A percentile compares a stretch with the other conserved stretches of the same genome.
Conservation (phyloP, 73 alveolate genomes). For the Paramecium bursaria region DNA sequence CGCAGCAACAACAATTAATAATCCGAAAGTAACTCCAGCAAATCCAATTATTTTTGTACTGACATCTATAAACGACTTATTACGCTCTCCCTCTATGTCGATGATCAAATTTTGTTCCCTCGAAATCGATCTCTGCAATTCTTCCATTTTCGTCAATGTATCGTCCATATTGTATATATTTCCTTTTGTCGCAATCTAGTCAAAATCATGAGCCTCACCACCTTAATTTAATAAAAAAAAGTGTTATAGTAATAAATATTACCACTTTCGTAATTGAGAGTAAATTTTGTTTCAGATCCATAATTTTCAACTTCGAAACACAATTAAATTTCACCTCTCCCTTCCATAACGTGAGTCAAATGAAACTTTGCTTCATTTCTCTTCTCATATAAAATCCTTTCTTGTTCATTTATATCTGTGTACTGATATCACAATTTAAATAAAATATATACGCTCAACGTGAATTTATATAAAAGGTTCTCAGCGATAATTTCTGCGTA, state of each 20-base stretch:
- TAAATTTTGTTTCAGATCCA: conserved; percentile 13
- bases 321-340: conserved; percentile 40
- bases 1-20: conserved; percentile 50
- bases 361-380: not conserved
- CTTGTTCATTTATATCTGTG: conserved; percentile 12
- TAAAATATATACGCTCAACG: conserved; percentile 16
- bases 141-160: conserved; percentile 38
- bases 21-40: conserved; percentile 57
- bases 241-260: too few relatives aligned
- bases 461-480: not conserved
- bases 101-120: conserved; percentile 46
- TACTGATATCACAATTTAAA: not conserved
- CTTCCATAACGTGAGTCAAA: conserved; percentile 40
- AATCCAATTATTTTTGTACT: conserved; percentile 36
- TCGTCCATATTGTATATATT: conserved; percentile 32
- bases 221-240: conserved; percentile 11
- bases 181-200: conserved; percentile 26
- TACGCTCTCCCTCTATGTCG: conserved; percentile 16
- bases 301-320: conserved; percentile 57
- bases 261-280: conserved; percentile 47
- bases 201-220: conserved; percentile 34
- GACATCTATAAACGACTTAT: not conserved
- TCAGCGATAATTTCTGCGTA: conserved; percentile 17
- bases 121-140: conserved; percentile 13
- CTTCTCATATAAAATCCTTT: not conserved